Base-by-base conservation (phyloP, 768 basidiomycete species). In the Vishniacozyma victoriae region DNA sequence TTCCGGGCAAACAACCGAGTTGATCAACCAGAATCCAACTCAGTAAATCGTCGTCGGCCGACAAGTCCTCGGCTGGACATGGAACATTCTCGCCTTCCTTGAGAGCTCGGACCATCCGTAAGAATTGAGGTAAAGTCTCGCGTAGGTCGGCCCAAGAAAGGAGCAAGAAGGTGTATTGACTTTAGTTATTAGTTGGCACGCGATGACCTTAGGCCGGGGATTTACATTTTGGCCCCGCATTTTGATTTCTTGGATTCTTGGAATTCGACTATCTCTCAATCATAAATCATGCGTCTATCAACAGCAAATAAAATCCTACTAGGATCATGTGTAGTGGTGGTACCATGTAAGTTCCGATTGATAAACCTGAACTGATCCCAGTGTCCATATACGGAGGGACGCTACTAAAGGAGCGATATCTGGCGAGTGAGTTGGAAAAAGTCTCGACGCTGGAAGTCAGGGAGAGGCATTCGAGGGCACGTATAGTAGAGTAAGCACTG, bases 1-100 rank as follows among this genome's bases (percentile, higher is more conserved):
- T 58, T 25, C 62, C 60, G n/a, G 62, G 60, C 44, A 61, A 35
- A 50, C 59, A 60, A 5, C 64, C 68, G n/a, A 72, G 52, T 36
- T 68, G 62, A 40, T 72, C 70, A 14, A 72, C 62, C 14, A 72
- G 46, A 12, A 72, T 62, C 58, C 64, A 69, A 6, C 59, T 59
- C 13, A 69, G 55, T 7, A 72, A 47, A 54, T 72, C 70, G 45
- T 72, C 70, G 48, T 72, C 69, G 11, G 48, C 46, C 19, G 58
- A 61, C 6, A 70, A 54, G 31, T 70, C 69, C 37, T 65, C 60
- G 15, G 69, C 69, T 12, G 66, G 62, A 38, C 60, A 58, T 29
- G 65, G 65, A 19, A 61, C 52, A 14, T 50, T 23, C 27, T 43
- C 25, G 27, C 19, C 24, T 35, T 33, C 29, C 9, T 33, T 33